Percentiles rank a stretch among this genome's conserved stretches.
These are phyloP conservation scores for Anisogramma anomala DNA, from an alignment of 2,329 filamentous ascomycete genomes.

Conservation along the genomic window DNA sequence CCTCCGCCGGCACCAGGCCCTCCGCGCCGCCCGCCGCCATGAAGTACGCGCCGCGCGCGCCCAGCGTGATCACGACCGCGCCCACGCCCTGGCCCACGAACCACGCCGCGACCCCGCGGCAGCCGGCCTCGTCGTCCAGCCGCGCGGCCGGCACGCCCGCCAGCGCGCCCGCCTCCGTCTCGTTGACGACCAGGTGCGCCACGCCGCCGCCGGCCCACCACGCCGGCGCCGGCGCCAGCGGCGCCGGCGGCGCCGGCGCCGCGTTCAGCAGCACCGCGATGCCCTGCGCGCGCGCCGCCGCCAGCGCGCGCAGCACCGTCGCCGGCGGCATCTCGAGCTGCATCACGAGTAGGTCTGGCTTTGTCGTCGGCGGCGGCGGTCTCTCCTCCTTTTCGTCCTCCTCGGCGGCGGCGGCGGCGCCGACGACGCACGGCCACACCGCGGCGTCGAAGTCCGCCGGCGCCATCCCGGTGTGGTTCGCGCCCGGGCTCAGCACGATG, in stretches of 20 bases:
- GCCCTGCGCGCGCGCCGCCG: slow-evolving; percentile 32
- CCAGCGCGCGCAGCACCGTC: slow-evolving; percentile 52
- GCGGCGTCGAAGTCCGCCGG: neutral
- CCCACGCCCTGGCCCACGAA: slow-evolving; percentile 61
- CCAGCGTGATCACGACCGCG: slow-evolving; percentile 76
- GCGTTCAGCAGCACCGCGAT: slow-evolving; percentile 72
- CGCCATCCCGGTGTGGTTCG: slow-evolving; percentile 39
- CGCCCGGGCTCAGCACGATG: slow-evolving; percentile 62
- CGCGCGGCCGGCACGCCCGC: slow-evolving; percentile 41
- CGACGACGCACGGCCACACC: slow-evolving; percentile 15
- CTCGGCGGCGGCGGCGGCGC: slow-evolving; percentile 5
- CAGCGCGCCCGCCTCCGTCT: slow-evolving; percentile 73
- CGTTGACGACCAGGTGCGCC: slow-evolving; percentile 76
- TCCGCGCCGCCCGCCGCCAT: slow-evolving; percentile 29
- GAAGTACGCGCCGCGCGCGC: slow-evolving; percentile 66
- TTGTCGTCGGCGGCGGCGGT: too few species aligned
- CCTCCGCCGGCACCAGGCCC: slow-evolving; percentile 49
- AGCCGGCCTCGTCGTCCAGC: slow-evolving; percentile 34
- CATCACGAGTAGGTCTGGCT: slow-evolving; percentile 56
- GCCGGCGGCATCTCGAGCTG: slow-evolving; percentile 66
- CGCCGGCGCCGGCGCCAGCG: slow-evolving; percentile 80
- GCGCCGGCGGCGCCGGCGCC: slow-evolving; percentile 65
- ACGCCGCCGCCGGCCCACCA: too few species aligned
- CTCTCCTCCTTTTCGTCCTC: neutral
- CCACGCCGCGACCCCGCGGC: slow-evolving; percentile 36